These are phyloP conservation scores for Butyriboletus loyo DNA, from an alignment of 768 basidiomycete genomes.

Conservation along the genomic window DNA sequence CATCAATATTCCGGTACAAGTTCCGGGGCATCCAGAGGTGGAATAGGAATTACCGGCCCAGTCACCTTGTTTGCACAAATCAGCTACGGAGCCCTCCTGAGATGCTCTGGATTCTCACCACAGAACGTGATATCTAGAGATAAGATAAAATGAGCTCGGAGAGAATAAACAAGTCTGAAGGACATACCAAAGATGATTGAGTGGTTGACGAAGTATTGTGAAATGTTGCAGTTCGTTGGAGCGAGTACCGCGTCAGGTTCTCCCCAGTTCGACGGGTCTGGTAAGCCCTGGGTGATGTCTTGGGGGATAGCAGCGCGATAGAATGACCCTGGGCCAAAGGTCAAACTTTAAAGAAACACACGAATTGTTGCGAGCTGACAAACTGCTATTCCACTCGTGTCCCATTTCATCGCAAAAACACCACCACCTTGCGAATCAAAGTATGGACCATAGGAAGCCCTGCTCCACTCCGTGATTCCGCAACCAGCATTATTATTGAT, in stretches of 20 bases:
- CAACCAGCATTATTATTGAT: constrained; percentile 68
- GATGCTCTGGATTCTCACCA: constrained; percentile 41
- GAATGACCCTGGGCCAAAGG: constrained; percentile 61
- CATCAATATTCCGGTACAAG: constrained; percentile 59
- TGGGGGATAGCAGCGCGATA: constrained; percentile 73
- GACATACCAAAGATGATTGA: constrained; percentile 71
- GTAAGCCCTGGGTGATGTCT: constrained; percentile 60
- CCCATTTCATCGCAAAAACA: constrained; percentile 90
- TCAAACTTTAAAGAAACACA: constrained; percentile 1
- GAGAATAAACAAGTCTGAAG: background rate
- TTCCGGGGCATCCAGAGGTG: constrained; percentile 71
- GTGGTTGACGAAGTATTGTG: constrained; percentile 62
- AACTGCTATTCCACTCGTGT: constrained; percentile 67
- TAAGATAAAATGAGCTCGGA: constrained; percentile 14
- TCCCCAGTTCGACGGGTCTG: constrained; percentile 69
- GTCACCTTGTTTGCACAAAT: constrained; percentile 48
- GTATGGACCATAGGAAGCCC: constrained; percentile 77
- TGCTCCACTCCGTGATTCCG: constrained; percentile 74
- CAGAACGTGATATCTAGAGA: constrained; percentile 76
- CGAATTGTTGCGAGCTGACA: constrained; percentile 44
- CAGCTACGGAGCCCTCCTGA: background rate
- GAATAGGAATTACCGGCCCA: constrained; percentile 84
- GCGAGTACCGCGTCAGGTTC: constrained; percentile 59
- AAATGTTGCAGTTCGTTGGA: constrained; percentile 53
- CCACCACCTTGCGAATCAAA: constrained; percentile 82